Conservation (phyloP, 495 filamentous ascomycete genomes). For the Saxophila tyrrhenica region DNA sequence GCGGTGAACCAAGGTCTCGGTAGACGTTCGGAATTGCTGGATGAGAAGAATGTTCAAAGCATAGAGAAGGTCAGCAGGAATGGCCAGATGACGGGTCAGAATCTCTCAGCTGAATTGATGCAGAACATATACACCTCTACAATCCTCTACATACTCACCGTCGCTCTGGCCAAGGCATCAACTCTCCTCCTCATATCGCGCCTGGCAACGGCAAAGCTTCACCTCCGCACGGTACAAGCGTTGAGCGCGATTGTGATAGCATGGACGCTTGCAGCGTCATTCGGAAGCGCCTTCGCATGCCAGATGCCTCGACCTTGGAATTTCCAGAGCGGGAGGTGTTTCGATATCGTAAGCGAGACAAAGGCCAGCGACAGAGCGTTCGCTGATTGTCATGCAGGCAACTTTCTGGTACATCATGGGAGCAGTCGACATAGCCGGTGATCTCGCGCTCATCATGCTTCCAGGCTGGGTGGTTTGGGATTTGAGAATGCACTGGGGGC, state of each 20-base stretch:
- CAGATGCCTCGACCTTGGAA: not conserved
- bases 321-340: not conserved
- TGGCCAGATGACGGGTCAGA: too few relatives aligned
- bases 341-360: not conserved
- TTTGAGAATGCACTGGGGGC: not conserved
- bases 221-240: not conserved
- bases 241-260: not conserved
- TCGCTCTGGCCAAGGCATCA: not conserved
- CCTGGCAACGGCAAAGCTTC: not conserved
- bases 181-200: not conserved
- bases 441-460: not conserved
- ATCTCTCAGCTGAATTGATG: too few relatives aligned
- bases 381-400: not conserved
- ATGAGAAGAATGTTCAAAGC: not conserved
- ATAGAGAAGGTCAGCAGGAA: constrained; percentile 4
- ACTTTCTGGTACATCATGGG: not conserved
- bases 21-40: not conserved
- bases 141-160: not conserved
- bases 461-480: not conserved
- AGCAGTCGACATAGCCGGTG: not conserved
- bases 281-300: not conserved
- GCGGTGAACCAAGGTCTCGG: constrained; percentile 1
- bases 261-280: not conserved
- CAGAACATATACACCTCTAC: not conserved
- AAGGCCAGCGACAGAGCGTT: too few relatives aligned